phyloP scores from a whole-genome alignment of 2,329 filamentous ascomycete genomes.

The Neonectria ditissima region DNA sequence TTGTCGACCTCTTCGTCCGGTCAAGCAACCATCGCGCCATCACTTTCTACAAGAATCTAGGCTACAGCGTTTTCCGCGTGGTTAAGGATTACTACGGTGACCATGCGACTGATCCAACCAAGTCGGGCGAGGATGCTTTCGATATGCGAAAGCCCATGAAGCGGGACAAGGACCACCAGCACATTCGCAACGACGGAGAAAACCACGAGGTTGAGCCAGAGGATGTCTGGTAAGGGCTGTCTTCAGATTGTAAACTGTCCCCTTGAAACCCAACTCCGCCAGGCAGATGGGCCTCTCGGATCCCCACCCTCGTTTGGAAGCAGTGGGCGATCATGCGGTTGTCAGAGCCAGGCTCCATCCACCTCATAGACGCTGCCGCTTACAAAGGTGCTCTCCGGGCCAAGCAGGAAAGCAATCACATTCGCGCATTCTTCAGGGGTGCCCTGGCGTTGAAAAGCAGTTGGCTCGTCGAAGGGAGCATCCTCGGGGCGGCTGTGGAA shows the following conservation, averaged over 20 bases:
- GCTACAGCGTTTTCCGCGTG: conserved; percentile 89
- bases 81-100: conserved; percentile 96
- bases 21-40: conserved; percentile 90
- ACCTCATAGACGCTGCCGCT: conserved; percentile 57
- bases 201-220: conserved; percentile 80
- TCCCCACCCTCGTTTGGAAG: background rate
- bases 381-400: conserved; percentile 51
- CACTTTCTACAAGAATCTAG: conserved; percentile 88
- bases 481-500: conserved; percentile 48
- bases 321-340: conserved; percentile 2
- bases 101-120: conserved; percentile 73
- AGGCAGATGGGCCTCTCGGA: conserved; percentile 1
- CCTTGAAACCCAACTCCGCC: conserved; percentile 57
- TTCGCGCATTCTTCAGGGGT: conserved; percentile 54
- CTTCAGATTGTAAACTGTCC: conserved; percentile 8
- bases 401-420: conserved; percentile 51
- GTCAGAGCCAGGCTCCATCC: conserved; percentile 57
- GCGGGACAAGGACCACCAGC: conserved; percentile 80
- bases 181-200: conserved; percentile 85
- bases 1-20: conserved; percentile 94
- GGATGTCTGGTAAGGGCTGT: conserved; percentile 78
- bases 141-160: conserved; percentile 96
- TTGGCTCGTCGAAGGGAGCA: conserved; percentile 56
- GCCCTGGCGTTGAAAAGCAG: conserved; percentile 57
- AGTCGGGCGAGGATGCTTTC: conserved; percentile 84